Conservation (phyloP, 1,284 basidiomycete species). For the Ganoderma resinaceum region DNA sequence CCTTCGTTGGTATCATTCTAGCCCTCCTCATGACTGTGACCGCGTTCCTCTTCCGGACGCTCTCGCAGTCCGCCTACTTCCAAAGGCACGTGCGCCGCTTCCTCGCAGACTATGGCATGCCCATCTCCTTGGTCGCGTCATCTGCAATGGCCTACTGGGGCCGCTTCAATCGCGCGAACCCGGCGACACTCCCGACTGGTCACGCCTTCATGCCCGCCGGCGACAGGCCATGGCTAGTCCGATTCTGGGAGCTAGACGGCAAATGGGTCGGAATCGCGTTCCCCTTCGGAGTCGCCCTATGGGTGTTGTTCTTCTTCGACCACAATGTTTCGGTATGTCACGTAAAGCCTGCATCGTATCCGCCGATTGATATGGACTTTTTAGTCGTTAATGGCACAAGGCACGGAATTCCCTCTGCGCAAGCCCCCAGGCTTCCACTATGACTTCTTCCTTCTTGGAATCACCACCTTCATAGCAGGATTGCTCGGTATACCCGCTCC, state of each 20-base stretch:
- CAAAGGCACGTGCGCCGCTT: constrained; percentile 79
- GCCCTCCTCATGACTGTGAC: constrained; percentile 79
- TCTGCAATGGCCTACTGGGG: constrained; percentile 90
- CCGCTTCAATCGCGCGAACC: constrained; percentile 68
- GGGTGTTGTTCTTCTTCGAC: constrained; percentile 81
- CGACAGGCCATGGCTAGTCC: constrained; percentile 85
- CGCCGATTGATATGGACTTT: background rate
- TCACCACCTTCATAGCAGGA: constrained; percentile 93
- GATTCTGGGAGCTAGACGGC: constrained; percentile 89
- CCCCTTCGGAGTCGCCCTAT: constrained; percentile 75
- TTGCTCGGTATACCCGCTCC: constrained; percentile 92
- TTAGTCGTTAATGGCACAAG: constrained; percentile 92
- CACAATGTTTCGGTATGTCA: constrained; percentile 83
- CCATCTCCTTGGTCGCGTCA: constrained; percentile 77
- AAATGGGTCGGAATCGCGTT: constrained; percentile 91
- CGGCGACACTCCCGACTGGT: constrained; percentile 73
- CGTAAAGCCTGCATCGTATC: background rate
- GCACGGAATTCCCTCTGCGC: constrained; percentile 87
- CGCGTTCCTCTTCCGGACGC: constrained; percentile 75
- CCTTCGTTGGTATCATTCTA: constrained; percentile 78
- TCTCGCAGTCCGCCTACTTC: constrained; percentile 71
- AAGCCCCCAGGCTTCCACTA: constrained; percentile 96
- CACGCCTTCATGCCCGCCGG: constrained; percentile 78
- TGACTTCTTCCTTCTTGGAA: constrained; percentile 88
- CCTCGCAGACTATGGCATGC: constrained; percentile 90